A percentile compares a stretch with the other conserved stretches of the same genome.
Evolutionary conservation across 306 rosid genomes (phyloP).

Genomic region (Hippophae gyantsensis): DNA sequence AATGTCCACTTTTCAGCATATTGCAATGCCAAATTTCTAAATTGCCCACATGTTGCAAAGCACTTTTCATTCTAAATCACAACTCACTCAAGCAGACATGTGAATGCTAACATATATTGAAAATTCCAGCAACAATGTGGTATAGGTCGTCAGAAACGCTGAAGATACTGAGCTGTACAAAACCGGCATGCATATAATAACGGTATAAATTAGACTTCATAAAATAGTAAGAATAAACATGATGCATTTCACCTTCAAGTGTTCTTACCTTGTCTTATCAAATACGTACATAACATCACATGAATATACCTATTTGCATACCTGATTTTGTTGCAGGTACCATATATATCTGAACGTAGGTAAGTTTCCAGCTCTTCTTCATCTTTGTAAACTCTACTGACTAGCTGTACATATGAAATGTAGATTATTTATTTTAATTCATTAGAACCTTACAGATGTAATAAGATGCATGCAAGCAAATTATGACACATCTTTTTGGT

Average conservation of each 20-base stretch:
- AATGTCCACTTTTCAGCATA: too few species aligned
- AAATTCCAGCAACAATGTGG: too few species aligned
- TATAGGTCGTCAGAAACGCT: too few species aligned
- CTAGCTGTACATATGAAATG: conserved; percentile 40
- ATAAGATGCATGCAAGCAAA: conserved; percentile 10
- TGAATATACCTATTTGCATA: conserved; percentile 30
- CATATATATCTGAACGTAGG: conserved; percentile 67
- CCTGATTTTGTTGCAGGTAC: conserved; percentile 51
- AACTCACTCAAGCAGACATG: conserved; percentile 1
- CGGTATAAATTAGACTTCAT: too few species aligned
- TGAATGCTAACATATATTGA: too few species aligned
- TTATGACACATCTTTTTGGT: background rate
- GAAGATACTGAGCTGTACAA: too few species aligned
- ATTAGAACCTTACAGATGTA: conserved; percentile 6
- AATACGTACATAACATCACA: background rate
- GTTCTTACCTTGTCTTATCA: too few species aligned
- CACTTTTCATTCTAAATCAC: background rate
- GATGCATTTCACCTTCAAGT: too few species aligned
- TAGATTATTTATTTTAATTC: conserved; percentile 20
- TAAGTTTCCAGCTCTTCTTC: conserved; percentile 77
- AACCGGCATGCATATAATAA: too few species aligned
- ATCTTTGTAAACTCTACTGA: conserved; percentile 65
- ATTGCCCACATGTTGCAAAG: too few species aligned
- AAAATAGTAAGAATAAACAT: too few species aligned
- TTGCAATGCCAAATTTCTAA: too few species aligned